A percentile compares a stretch with the other conserved stretches of the same genome.
Evolutionary conservation across 225 moss, liverwort and hornwort genomes (phyloP).

Genomic region (Sphagnum tenellum): DNA sequence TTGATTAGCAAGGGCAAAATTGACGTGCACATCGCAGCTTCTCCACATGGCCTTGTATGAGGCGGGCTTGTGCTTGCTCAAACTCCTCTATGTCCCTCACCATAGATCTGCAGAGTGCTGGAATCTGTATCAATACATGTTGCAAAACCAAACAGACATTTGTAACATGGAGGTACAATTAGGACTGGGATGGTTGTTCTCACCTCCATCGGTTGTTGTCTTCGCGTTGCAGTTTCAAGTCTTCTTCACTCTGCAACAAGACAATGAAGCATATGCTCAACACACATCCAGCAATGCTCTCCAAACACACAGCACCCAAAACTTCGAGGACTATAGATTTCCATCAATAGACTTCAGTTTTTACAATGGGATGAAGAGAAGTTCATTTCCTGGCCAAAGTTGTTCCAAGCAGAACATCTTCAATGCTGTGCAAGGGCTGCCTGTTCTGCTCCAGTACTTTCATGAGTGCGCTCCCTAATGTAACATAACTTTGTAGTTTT

Average conservation of each 20-base stretch:
- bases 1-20: constrained; percentile 4
- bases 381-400: too few species aligned
- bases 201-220: constrained; percentile 52
- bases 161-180: not conserved
- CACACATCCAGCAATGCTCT: too few species aligned
- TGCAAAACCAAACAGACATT: not conserved
- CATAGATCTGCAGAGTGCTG: constrained; percentile 22
- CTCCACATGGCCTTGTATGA: constrained; percentile 60
- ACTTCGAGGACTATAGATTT: not conserved
- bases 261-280: too few species aligned
- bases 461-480: not conserved
- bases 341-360: not conserved
- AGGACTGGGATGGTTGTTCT: not conserved
- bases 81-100: constrained; percentile 70
- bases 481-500: not conserved
- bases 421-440: too few species aligned
- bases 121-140: not conserved
- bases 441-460: not conserved
- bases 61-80: constrained; percentile 54
- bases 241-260: constrained; percentile 58
- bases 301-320: too few species aligned
- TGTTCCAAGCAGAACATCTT: too few species aligned
- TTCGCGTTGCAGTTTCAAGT: constrained; percentile 36
- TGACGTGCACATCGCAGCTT: constrained; percentile 59
- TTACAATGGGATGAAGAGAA: too few species aligned